Evolutionary conservation across 2,329 filamentous ascomycete genomes (phyloP), one percentile per base, ranked within the genome.

Genomic region (Orbilia brochopaga): DNA sequence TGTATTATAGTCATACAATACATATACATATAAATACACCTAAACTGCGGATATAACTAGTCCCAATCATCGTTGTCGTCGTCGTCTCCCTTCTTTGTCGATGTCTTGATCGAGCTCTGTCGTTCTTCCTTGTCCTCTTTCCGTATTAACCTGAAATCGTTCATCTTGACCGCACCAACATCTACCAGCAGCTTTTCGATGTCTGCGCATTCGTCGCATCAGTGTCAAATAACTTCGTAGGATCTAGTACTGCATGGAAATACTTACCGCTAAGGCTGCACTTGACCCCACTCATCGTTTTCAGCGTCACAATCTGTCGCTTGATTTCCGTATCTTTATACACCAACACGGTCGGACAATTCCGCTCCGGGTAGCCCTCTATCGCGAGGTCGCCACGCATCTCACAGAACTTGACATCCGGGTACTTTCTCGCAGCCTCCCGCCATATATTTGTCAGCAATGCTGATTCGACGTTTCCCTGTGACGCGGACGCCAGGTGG

Each of bases 321-420:
- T 88, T 87, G 75, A 99, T 96, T 78, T 99, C 91, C 17, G 91
- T 92, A 76, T 96, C 91, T 78, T 88, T 89, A 81, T 99, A 99
- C 0, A 96, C 86, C 74, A 99, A 79, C 37, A 99, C 91, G 0
- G 94, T 99, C 1, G 94, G 94, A 66, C 92, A 96, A 79, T 99
- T 99, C 65, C 86, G 85, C 77, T 97, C 94, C 1, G 94, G 94
- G 79, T 99, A 99, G 44, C 91, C 91, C 79, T 97, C 94, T 76
- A 99, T 97, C 66, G 94, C 96, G 81, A 97, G 87, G 78, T 91
- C 88, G 5, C 88, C 94, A 76, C 88, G 86, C 76, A 99, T 97
- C 81, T 97, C 91, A 79, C 93, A 97, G 80, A 99, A 99, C 81
- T 99, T 99, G 79, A 99, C 83, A 75, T 99, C 93, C 19, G 92